Percentiles rank a stretch among this genome's conserved stretches.
phyloP scores from a whole-genome alignment of 164 flowering plant genomes.

The Berberis vulgaris region DNA sequence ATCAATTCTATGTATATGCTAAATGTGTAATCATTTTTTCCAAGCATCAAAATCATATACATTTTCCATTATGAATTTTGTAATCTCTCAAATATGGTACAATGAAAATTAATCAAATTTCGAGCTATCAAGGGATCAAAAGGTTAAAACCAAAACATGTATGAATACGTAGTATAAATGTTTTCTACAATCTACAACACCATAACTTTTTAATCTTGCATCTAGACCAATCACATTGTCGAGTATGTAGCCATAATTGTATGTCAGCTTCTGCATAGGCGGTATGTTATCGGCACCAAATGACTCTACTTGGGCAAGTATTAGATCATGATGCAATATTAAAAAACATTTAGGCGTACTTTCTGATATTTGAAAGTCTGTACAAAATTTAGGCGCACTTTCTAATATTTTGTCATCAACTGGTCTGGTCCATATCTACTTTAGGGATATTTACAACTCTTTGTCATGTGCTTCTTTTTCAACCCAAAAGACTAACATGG shows the following conservation, averaged over 20 bases:
- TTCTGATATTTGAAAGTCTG: slow-evolving; percentile 71
- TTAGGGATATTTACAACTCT: slow-evolving; percentile 26
- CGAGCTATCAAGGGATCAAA: background rate
- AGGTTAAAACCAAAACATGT: background rate
- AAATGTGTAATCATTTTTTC: too few species aligned
- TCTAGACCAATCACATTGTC: slow-evolving; percentile 71
- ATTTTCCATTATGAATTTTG: too few species aligned
- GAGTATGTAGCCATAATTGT: slow-evolving; percentile 73
- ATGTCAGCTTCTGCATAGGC: slow-evolving; percentile 82
- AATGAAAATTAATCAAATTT: too few species aligned
- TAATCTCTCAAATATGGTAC: too few species aligned
- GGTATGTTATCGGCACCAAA: slow-evolving; percentile 89
- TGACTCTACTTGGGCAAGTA: slow-evolving; percentile 61
- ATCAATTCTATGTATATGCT: too few species aligned
- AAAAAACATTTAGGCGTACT: slow-evolving; percentile 71
- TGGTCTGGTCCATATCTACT: slow-evolving; percentile 12
- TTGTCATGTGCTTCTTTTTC: too few species aligned
- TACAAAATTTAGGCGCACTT: slow-evolving; percentile 60
- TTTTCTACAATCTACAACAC: slow-evolving; percentile 62
- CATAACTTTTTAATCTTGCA: slow-evolving; percentile 43
- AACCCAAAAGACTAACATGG: too few species aligned
- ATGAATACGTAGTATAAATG: slow-evolving; percentile 39
- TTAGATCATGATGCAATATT: slow-evolving; percentile 64
- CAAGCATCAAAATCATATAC: too few species aligned
- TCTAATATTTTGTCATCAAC: slow-evolving; percentile 40